Conservation (phyloP, 495 filamentous ascomycete species). For the Lepidopterella palustris region DNA sequence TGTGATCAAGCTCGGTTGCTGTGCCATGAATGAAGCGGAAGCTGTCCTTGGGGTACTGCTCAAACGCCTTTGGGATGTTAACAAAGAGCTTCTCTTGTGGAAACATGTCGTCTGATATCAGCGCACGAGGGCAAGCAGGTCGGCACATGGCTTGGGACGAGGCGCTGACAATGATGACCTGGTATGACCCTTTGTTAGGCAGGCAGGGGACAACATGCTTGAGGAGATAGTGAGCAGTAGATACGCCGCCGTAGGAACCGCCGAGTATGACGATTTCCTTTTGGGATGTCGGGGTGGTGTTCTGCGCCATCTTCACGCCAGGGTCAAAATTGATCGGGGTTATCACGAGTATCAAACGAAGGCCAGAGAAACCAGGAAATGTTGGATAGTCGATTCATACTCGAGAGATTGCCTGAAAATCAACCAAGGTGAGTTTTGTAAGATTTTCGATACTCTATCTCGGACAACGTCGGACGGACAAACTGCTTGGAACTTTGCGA, state of each 20-base stretch:
- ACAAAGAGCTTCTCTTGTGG: slow-evolving; percentile 42
- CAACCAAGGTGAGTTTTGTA: too few relatives aligned
- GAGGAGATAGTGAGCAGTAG: slow-evolving; percentile 53
- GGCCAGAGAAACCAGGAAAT: too few relatives aligned
- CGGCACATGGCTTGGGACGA: slow-evolving; percentile 47
- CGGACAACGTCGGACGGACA: too few relatives aligned
- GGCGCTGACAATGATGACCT: slow-evolving; percentile 50
- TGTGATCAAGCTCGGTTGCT: slow-evolving; percentile 45
- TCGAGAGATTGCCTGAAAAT: too few relatives aligned
- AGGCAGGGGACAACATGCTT: slow-evolving; percentile 40
- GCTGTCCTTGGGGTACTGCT: slow-evolving; percentile 40
- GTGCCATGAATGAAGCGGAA: slow-evolving; percentile 53
- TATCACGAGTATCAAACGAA: too few relatives aligned
- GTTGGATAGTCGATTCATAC: too few relatives aligned
- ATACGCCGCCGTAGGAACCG: slow-evolving; percentile 51
- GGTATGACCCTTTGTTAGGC: slow-evolving; percentile 34
- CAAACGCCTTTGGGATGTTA: slow-evolving; percentile 46
- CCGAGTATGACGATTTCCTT: slow-evolving; percentile 54
- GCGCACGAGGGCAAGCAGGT: slow-evolving; percentile 44
- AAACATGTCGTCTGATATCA: slow-evolving; percentile 43
- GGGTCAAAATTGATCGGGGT: neutral
- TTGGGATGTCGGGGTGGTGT: neutral
- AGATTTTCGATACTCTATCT: too few relatives aligned
- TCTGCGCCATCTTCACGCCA: neutral
- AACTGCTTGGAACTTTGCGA: too few relatives aligned